Evolutionary conservation across 1,284 basidiomycete genomes (phyloP).

Genomic region (Melampsora occidentalis): DNA sequence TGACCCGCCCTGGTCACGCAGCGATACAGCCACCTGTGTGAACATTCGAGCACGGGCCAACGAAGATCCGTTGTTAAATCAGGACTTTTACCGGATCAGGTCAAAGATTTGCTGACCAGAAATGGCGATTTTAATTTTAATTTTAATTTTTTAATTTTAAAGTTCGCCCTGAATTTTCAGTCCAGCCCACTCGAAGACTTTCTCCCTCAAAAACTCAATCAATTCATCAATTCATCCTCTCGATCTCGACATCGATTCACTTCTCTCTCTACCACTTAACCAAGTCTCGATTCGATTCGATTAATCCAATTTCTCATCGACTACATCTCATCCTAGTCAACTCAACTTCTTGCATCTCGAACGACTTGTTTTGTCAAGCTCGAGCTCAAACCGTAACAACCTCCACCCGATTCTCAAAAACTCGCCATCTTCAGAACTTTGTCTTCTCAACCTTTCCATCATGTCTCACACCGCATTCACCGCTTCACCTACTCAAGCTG

Average conservation of each 20-base stretch:
- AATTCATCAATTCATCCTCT: background rate
- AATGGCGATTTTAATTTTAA: background rate
- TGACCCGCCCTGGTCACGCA: no score
- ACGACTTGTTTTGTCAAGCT: background rate
- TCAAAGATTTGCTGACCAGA: background rate
- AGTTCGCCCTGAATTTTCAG: background rate
- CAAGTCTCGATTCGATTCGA: background rate
- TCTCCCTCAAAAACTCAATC: background rate
- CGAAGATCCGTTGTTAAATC: no score
- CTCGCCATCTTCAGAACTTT: background rate
- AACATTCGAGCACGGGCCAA: no score
- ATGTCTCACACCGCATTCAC: conserved; percentile 5
- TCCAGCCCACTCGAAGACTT: background rate
- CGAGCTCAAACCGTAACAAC: background rate
- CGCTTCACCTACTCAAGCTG: conserved; percentile 29
- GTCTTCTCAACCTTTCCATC: background rate
- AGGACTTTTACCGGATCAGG: background rate
- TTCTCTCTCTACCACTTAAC: background rate
- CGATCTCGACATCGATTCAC: background rate
- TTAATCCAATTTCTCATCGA: background rate
- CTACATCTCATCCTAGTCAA: background rate
- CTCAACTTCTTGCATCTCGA: background rate
- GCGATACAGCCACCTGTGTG: no score
- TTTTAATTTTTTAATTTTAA: background rate
- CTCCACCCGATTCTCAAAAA: background rate